A percentile compares a stretch with the other conserved stretches of the same genome.
Conservation (phyloP, 1,284 basidiomycete species). For the Caloboletus firmus region DNA sequence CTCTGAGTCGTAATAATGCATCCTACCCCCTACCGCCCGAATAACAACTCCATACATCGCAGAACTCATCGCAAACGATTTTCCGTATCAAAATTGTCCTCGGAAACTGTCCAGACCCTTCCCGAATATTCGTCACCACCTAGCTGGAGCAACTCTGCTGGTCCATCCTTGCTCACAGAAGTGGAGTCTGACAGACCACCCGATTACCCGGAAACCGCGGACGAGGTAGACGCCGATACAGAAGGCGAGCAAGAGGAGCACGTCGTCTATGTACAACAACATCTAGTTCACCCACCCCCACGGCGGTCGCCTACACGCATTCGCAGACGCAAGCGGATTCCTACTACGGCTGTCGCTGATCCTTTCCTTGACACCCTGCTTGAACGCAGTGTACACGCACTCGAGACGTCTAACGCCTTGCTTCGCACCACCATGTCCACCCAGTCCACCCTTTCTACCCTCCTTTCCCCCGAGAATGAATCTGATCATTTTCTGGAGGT, state of each 20-base stretch:
- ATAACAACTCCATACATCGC: slow-evolving; percentile 27
- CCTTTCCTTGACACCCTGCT: slow-evolving; percentile 71
- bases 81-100: slow-evolving; percentile 59
- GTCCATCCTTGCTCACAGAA: slow-evolving; percentile 12
- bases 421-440: slow-evolving; percentile 72
- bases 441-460: slow-evolving; percentile 55
- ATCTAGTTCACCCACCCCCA: slow-evolving; percentile 18
- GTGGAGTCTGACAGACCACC: slow-evolving; percentile 60
- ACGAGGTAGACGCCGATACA: slow-evolving; percentile 73
- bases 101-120: slow-evolving; percentile 66
- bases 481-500: slow-evolving; percentile 44
- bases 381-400: slow-evolving; percentile 74
- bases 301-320: slow-evolving; percentile 13
- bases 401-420: slow-evolving; percentile 78
- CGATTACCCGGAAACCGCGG: slow-evolving; percentile 71
- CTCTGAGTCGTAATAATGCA: slow-evolving; percentile 11
- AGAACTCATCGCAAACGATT: slow-evolving; percentile 54
- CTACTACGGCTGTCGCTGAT: slow-evolving; percentile 27
- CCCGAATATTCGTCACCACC: slow-evolving; percentile 61
- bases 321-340: slow-evolving; percentile 26
- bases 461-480: slow-evolving; percentile 41
- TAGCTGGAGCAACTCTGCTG: slow-evolving; percentile 21
- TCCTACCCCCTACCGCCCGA: slow-evolving; percentile 13
- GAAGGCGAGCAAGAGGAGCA: slow-evolving; percentile 34
- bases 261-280: slow-evolving; percentile 34